phyloP scores from a whole-genome alignment of 1,284 basidiomycete genomes.

The Pseudozyma pruni region DNA sequence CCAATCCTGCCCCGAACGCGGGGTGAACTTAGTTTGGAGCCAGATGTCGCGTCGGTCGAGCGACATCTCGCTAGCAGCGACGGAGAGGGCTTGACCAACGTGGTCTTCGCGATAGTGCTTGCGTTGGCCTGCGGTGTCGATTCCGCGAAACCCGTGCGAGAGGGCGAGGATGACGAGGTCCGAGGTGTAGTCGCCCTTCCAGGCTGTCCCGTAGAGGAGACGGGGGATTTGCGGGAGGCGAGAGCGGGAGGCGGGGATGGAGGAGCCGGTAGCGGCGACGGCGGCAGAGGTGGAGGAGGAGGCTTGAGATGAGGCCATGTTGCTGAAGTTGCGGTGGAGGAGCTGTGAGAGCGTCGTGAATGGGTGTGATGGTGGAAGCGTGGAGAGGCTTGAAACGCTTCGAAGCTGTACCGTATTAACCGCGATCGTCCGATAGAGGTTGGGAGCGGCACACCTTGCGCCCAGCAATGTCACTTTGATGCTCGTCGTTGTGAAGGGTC shows the following conservation, averaged over 20 bases:
- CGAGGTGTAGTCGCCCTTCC: slow-evolving; percentile 58
- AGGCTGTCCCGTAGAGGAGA: slow-evolving; percentile 65
- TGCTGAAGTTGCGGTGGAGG: too few relatives aligned
- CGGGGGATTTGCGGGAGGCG: slow-evolving; percentile 38
- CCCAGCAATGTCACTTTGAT: slow-evolving; percentile 4
- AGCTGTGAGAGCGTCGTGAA: too few relatives aligned
- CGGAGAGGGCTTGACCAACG: slow-evolving; percentile 56
- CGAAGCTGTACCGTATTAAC: too few relatives aligned
- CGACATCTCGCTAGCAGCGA: slow-evolving; percentile 35
- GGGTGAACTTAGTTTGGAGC: slow-evolving; percentile 65
- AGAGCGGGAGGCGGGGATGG: slow-evolving; percentile 16
- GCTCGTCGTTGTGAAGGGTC: slow-evolving; percentile 3
- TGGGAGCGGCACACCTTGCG: too few relatives aligned
- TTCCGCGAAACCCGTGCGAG: slow-evolving; percentile 58
- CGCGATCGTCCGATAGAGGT: too few relatives aligned
- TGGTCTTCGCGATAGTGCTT: slow-evolving; percentile 66
- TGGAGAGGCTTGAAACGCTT: too few relatives aligned
- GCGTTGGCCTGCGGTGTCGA: slow-evolving; percentile 64
- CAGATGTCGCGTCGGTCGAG: slow-evolving; percentile 51
- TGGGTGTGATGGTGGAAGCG: too few relatives aligned
- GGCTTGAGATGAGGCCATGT: neutral
- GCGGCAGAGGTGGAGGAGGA: slow-evolving; percentile 8
- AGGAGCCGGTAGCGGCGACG: neutral
- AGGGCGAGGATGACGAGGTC: slow-evolving; percentile 58
- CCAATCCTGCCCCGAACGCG: slow-evolving; percentile 59